Evolutionary conservation across 306 rosid genomes (phyloP), one percentile per base, ranked within the genome.

Genomic region (Vigna trinervia): DNA sequence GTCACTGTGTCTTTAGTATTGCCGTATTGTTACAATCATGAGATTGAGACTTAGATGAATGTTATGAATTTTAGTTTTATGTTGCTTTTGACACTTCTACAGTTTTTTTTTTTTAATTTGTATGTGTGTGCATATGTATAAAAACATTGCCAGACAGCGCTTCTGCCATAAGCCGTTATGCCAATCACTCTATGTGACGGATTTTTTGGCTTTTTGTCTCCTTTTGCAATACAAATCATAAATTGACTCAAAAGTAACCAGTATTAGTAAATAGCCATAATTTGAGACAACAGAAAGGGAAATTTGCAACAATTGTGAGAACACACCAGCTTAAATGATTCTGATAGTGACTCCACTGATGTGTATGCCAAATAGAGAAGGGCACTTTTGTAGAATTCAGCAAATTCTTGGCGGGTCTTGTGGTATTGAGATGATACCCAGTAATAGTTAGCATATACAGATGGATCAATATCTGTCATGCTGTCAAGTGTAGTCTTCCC

Each of bases 381-480:
- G 78, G 99, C 97, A 75, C 92, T 91, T 87, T 86, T 96, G 84
- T 96, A 96, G 94, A 96, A 96, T 85, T 96, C 99, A 2, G 99
- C 98, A 90, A 91, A 96, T 78, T 96, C 99, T 84, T 87, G 94
- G 19, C 93, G 92, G 22, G 90, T 86, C 58, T 96, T 96, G 39
- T 91, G 63, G 82, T 76, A 93, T 78, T 96, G 99, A 81, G 97
- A 96, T 69, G 99, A 88, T 38, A 96, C 99, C 99, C 99, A 96
- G 82, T 89, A 93, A 82, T 85, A 91, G 86, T 83, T 93, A 54
- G 99, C 99, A 81, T 92, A 91, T 0, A 96, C 98, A 60, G 98
- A 88, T 28, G 99, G 99, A 84, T 96, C 99, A 64, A 96, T 96
- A 81, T 96, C 99, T 56, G 99, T 96, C 99, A 96, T 91, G 86